Conservation (phyloP, 768 basidiomycete species). For the Sutorius australiensis region DNA sequence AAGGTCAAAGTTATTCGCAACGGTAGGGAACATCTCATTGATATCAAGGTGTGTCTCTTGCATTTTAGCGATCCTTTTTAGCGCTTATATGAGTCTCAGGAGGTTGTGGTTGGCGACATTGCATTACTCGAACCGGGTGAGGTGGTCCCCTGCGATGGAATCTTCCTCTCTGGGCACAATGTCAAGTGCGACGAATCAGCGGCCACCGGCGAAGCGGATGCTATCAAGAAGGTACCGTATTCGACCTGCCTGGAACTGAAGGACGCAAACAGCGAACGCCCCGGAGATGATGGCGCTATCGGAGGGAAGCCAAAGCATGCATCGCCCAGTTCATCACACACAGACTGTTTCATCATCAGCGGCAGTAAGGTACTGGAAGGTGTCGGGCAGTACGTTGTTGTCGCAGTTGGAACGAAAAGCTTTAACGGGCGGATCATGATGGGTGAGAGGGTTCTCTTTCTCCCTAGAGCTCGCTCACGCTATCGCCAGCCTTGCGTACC, state of each 20-base stretch:
- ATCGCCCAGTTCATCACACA: slow-evolving; percentile 43
- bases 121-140: slow-evolving; percentile 93
- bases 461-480: neutral
- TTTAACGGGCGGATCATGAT: slow-evolving; percentile 99
- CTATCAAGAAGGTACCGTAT: slow-evolving; percentile 84
- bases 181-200: slow-evolving; percentile 95
- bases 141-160: slow-evolving; percentile 92
- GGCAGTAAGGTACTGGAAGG: slow-evolving; percentile 95
- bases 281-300: slow-evolving; percentile 22
- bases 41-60: slow-evolving; percentile 62
- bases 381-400: slow-evolving; percentile 87
- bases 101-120: slow-evolving; percentile 93
- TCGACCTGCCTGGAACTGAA: slow-evolving; percentile 62
- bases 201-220: slow-evolving; percentile 95
- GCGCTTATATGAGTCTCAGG: slow-evolving; percentile 40
- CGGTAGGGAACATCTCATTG: slow-evolving; percentile 66
- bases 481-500: slow-evolving; percentile 66
- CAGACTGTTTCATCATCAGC: slow-evolving; percentile 88
- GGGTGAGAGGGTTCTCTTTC: slow-evolving; percentile 49
- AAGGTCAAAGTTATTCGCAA: slow-evolving; percentile 79
- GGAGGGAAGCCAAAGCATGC: slow-evolving; percentile 18
- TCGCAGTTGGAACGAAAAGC: slow-evolving; percentile 86
- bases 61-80: neutral
- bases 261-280: slow-evolving; percentile 24
- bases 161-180: slow-evolving; percentile 90